Evolutionary conservation across 208 protist species (phyloP), one percentile per base, ranked within the genome.

Genomic region (Wallacemonas collosoma): DNA sequence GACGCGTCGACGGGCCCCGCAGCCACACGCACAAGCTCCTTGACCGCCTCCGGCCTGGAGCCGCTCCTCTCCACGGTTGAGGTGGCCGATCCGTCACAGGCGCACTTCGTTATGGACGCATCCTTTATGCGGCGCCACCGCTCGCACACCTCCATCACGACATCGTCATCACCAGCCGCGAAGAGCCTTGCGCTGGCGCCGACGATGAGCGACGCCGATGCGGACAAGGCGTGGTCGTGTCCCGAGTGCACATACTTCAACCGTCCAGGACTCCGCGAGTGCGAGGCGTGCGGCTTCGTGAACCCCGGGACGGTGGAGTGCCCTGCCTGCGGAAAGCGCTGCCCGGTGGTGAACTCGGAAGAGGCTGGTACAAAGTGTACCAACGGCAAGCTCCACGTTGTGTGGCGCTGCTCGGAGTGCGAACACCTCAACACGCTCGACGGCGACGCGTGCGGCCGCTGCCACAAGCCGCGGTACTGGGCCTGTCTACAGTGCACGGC

Each of bases 381-480:
- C 6, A 77, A 77, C 41, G 79, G 72, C 6, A 75, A 84, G 54
- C 68, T 79, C 41, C 90, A 95, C 75, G 68, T 88, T 38, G 68
- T 85, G 3, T 95, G 90, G 88, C 66, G 63, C 65, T 95, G 90
- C 77, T 38, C 39, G 15, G 65, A 82, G 9, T 95, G 90, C 77
- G 51, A 62, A 0, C 54, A 60, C 8, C 47, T 89, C 39, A 91
- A 93, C 75, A 83, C 85, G 4, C 57, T 89, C 39, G 88, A 95
- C 68, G 76, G 75, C 26, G 90, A 95, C 63, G 26, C 41, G 45
- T 95, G 90, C 71, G 14, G 40, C 14, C 15, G 11, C 14, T 95
- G 90, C 66, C 35, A 41, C 1, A 50, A 54, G 73, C 74, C 75
- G 7, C 75, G 85, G 12, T 73, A 87, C 63, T 95, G 90, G 88